A percentile compares a stretch with the other conserved stretches of the same genome.
Conservation (phyloP, 139 green algal genomes). For the Auxenochlorella protothecoides region DNA sequence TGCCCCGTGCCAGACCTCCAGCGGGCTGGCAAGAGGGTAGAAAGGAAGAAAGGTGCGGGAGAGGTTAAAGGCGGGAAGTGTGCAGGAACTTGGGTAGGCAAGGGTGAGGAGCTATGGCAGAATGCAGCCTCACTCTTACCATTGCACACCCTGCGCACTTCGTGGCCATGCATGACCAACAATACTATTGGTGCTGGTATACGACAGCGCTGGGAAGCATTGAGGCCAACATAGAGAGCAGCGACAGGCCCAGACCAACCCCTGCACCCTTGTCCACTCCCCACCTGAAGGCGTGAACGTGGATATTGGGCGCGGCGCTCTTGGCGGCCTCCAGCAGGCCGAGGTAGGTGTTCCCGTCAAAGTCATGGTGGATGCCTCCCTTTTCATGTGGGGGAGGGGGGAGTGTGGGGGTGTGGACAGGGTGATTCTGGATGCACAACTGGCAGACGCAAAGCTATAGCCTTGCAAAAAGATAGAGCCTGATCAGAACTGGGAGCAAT, state of each 20-base stretch:
- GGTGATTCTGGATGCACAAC: no score
- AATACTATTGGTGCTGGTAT: no score
- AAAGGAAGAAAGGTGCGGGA: no score
- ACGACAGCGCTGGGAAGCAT: no score
- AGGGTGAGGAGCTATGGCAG: not conserved
- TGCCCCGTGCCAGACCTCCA: not conserved
- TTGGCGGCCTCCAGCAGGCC: slow-evolving; percentile 61
- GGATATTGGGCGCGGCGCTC: slow-evolving; percentile 53
- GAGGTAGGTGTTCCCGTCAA: slow-evolving; percentile 71
- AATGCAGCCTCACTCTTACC: no score
- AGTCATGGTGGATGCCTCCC: slow-evolving; percentile 83
- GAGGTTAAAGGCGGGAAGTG: not conserved
- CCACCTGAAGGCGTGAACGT: slow-evolving; percentile 77
- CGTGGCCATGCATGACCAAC: no score
- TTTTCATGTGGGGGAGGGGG: not conserved
- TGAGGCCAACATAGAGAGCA: no score
- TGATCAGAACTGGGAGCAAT: no score
- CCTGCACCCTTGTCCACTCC: not conserved
- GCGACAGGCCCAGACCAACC: not conserved
- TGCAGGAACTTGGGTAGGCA: not conserved
- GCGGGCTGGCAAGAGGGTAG: not conserved
- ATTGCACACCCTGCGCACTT: no score
- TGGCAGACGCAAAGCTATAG: no score
- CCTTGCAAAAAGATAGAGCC: no score
- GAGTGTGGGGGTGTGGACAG: no score